These are phyloP conservation scores for Apiotrichum akiyoshidainum DNA, from an alignment of 1,284 basidiomycete genomes.

Conservation along the genomic window DNA sequence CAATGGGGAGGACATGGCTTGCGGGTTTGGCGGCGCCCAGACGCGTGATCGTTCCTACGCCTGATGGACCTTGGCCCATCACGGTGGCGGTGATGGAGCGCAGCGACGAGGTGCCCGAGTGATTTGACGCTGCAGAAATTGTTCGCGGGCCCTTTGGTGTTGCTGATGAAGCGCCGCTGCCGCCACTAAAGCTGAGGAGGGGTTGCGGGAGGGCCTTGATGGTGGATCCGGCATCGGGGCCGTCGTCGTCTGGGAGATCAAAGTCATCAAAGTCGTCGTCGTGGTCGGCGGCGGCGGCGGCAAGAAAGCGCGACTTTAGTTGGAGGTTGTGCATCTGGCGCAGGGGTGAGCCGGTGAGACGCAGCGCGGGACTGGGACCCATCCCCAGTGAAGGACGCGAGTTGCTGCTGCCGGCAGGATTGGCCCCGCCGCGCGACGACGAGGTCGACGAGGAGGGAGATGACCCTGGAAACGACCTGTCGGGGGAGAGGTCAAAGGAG, in stretches of 20 bases:
- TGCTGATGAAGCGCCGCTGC: background rate
- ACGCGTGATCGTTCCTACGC: constrained; percentile 41
- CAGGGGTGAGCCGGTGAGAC: constrained; percentile 28
- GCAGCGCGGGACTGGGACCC: constrained; percentile 6
- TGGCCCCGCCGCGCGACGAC: background rate
- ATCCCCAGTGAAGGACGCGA: constrained; percentile 18
- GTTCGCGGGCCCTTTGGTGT: constrained; percentile 6
- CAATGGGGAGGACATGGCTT: constrained; percentile 14
- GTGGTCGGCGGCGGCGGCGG: constrained; percentile 14
- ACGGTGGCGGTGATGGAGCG: constrained; percentile 28
- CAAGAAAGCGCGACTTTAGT: background rate
- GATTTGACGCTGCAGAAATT: constrained; percentile 10
- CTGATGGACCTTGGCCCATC: constrained; percentile 34
- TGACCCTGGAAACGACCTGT: constrained; percentile 21
- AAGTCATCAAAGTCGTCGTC: constrained; percentile 29
- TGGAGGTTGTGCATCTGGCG: constrained; percentile 24
- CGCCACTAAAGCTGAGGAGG: background rate
- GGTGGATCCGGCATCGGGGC: background rate
- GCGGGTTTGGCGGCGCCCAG: constrained; percentile 18
- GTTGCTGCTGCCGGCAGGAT: background rate
- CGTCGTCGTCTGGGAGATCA: constrained; percentile 6
- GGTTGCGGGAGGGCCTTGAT: constrained; percentile 5
- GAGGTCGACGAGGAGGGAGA: constrained; percentile 23
- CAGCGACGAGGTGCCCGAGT: constrained; percentile 16
- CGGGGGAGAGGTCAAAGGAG: constrained; percentile 36